Percentiles rank a stretch among this genome's conserved stretches.
These are phyloP conservation scores for Fusarium pininemorale DNA, from an alignment of 2,329 filamentous ascomycete species.

Conservation along the genomic window DNA sequence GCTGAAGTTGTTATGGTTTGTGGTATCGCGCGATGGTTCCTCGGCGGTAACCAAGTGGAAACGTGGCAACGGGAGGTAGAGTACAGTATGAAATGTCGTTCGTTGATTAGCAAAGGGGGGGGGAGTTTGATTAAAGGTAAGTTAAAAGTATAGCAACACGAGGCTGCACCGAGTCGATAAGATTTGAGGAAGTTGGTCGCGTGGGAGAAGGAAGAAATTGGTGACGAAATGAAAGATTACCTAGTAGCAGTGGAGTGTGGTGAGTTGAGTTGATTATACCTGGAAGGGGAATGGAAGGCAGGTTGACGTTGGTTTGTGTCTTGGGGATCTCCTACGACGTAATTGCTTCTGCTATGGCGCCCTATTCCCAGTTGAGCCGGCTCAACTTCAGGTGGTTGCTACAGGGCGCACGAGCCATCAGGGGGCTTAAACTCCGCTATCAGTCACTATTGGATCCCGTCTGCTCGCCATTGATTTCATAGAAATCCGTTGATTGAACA, in stretches of 20 bases:
- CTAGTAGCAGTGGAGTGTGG: conserved; percentile 8
- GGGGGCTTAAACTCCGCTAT: conserved; percentile 19
- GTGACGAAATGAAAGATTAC: conserved; percentile 17
- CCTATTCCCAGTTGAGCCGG: conserved; percentile 29
- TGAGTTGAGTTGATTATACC: conserved; percentile 7
- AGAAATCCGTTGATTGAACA: background rate
- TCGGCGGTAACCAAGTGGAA: conserved; percentile 35
- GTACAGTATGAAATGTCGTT: conserved; percentile 12
- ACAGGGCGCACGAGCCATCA: conserved; percentile 30
- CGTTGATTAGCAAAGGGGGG: conserved; percentile 2
- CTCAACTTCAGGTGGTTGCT: conserved; percentile 28
- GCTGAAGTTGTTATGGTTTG: conserved; percentile 2
- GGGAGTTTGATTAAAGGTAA: conserved; percentile 14
- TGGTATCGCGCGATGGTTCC: conserved; percentile 36
- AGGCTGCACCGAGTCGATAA: conserved; percentile 14
- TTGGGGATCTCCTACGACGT: conserved; percentile 23
- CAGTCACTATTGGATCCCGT: background rate
- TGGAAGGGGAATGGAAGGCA: conserved; percentile 15
- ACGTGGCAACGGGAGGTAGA: conserved; percentile 34
- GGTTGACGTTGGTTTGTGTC: conserved; percentile 16
- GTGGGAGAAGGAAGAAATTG: conserved; percentile 21
- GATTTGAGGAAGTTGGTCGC: conserved; percentile 10
- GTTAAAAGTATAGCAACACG: conserved; percentile 9
- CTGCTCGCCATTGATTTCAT: background rate
- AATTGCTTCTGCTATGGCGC: conserved; percentile 34